Percentiles rank a stretch among this genome's conserved stretches.
Evolutionary conservation across 805 yeast species (phyloP).

Genomic region (Grigorovia yakushimaensis): DNA sequence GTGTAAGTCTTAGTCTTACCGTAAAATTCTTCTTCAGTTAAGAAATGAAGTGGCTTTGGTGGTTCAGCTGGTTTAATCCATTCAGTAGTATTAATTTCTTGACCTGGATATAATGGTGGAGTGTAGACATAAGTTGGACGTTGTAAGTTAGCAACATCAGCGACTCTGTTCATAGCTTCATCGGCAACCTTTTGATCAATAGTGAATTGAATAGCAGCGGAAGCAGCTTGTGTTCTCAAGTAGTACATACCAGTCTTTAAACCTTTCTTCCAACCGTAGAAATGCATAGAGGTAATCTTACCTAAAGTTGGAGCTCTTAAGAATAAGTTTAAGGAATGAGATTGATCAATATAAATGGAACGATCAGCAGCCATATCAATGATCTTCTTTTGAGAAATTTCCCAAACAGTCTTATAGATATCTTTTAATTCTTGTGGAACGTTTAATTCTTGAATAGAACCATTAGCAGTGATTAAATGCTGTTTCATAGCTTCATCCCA

Average conservation of each 20-base stretch:
- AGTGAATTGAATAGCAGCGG: slow-evolving; percentile 92
- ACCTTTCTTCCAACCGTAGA: slow-evolving; percentile 98
- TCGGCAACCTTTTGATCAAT: slow-evolving; percentile 86
- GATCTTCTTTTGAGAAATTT: slow-evolving; percentile 73
- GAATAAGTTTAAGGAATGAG: slow-evolving; percentile 87
- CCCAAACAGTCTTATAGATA: slow-evolving; percentile 95
- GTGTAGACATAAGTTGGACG: slow-evolving; percentile 29
- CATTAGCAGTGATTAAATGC: slow-evolving; percentile 63
- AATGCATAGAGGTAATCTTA: slow-evolving; percentile 94
- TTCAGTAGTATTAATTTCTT: background rate
- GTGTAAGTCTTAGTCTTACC: slow-evolving; percentile 6
- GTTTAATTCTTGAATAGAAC: slow-evolving; percentile 71
- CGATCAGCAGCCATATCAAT: slow-evolving; percentile 80
- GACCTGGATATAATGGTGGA: slow-evolving; percentile 13
- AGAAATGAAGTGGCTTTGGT: slow-evolving; percentile 2
- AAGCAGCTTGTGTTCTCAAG: slow-evolving; percentile 93
- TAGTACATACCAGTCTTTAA: slow-evolving; percentile 98
- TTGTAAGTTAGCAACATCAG: slow-evolving; percentile 28
- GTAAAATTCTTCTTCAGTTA: slow-evolving; percentile 3
- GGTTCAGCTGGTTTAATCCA: slow-evolving; percentile 2
- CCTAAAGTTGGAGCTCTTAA: slow-evolving; percentile 90
- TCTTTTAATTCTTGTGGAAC: slow-evolving; percentile 69
- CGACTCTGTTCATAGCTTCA: slow-evolving; percentile 54
- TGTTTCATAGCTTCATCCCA: slow-evolving; percentile 80
- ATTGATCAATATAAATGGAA: slow-evolving; percentile 78